Percentiles rank a stretch among this genome's conserved stretches.
Evolutionary conservation across 345 rosid genomes (phyloP).

Genomic region (Camelina sativa): DNA sequence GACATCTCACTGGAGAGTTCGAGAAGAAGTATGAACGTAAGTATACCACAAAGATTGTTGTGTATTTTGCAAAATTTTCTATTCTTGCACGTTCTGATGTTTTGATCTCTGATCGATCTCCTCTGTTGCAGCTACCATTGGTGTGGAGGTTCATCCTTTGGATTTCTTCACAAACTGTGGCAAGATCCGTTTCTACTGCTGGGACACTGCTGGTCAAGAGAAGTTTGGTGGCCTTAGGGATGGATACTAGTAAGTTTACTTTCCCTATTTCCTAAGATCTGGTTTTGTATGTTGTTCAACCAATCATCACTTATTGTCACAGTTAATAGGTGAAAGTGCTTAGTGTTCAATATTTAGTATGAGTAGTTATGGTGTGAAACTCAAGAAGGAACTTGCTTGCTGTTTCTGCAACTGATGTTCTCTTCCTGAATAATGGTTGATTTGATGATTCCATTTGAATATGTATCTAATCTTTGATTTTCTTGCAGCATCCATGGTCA

Average conservation of each 20-base stretch:
- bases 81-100: not conserved
- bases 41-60: constrained; percentile 30
- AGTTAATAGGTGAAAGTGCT: not conserved
- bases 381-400: not conserved
- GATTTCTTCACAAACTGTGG: constrained; percentile 96
- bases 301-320: not conserved
- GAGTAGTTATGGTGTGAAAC: not conserved
- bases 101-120: not conserved
- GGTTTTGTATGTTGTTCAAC: not conserved
- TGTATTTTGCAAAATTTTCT: not conserved
- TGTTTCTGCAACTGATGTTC: not conserved
- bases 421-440: too few relatives aligned
- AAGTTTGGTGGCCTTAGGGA: constrained; percentile 95
- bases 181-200: constrained; percentile 87
- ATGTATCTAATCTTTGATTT: not conserved
- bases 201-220: constrained; percentile 99
- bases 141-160: constrained; percentile 94
- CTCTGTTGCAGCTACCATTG: constrained; percentile 71
- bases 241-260: constrained; percentile 82
- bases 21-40: constrained; percentile 96
- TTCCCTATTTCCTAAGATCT: not conserved
- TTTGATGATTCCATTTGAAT: not conserved
- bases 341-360: not conserved
- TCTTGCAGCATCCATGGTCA: constrained; percentile 90
- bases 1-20: constrained; percentile 96